These are phyloP conservation scores for Macrophomina phaseolina DNA, from an alignment of 2,329 filamentous ascomycete genomes.

Conservation along the genomic window DNA sequence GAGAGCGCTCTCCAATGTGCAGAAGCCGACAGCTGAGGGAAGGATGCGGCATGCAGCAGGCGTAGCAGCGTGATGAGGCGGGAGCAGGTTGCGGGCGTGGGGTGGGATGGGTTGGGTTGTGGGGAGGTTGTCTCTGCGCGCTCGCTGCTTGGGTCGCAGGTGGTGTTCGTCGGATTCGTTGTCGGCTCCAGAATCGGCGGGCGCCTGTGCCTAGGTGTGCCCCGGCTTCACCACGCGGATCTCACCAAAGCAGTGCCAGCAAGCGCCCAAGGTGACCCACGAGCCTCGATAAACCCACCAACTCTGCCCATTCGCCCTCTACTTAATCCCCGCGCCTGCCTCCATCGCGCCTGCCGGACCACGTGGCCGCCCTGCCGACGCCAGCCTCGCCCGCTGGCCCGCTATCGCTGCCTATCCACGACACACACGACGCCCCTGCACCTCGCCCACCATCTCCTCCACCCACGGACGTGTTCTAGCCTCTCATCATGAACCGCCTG, in stretches of 20 bases:
- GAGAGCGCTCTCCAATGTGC: constrained; percentile 25
- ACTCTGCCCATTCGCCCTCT: neutral
- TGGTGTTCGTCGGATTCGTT: constrained; percentile 17
- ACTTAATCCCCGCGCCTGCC: constrained; percentile 1
- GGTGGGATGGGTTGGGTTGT: neutral
- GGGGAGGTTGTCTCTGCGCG: constrained; percentile 1
- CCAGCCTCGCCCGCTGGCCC: neutral
- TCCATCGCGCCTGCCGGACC: neutral
- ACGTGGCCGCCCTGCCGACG: constrained; percentile 1
- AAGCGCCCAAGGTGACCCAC: constrained; percentile 14
- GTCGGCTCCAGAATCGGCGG: constrained; percentile 21
- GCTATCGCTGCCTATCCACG: neutral
- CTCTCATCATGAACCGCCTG: constrained; percentile 82
- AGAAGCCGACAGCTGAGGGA: constrained; percentile 5
- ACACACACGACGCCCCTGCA: neutral
- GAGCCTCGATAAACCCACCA: neutral
- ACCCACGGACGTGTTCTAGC: neutral
- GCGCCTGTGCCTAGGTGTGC: neutral
- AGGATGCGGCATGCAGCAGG: constrained; percentile 22
- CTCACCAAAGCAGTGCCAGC: constrained; percentile 9
- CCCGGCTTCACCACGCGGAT: constrained; percentile 19
- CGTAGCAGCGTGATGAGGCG: constrained; percentile 16
- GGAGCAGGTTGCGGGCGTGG: neutral
- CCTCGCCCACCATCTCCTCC: neutral
- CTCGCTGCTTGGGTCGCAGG: neutral